These are phyloP conservation scores for Tetragonia tetragonoides DNA, from an alignment of 148 eudicot genomes.

Conservation along the genomic window DNA sequence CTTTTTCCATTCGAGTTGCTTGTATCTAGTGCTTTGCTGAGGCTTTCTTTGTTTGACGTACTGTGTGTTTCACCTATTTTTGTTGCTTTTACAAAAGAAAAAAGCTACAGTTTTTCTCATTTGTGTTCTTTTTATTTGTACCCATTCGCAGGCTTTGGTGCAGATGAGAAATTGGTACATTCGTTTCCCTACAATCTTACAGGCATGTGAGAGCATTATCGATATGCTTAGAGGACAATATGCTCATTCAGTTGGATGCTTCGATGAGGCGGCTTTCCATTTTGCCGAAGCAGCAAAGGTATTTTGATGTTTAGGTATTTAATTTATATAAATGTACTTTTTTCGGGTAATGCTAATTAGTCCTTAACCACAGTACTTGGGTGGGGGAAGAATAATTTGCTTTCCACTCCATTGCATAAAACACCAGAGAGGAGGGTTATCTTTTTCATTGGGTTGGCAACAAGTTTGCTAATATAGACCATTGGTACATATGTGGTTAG, in stretches of 20 bases:
- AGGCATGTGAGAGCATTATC: constrained; percentile 86
- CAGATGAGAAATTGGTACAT: constrained; percentile 85
- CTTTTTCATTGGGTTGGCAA: background rate
- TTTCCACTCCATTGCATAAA: background rate
- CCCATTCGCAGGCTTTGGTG: constrained; percentile 66
- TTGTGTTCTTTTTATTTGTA: constrained; percentile 7
- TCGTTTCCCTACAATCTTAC: constrained; percentile 92
- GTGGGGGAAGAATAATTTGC: background rate
- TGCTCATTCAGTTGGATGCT: constrained; percentile 87
- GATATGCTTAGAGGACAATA: constrained; percentile 99
- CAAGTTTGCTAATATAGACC: background rate
- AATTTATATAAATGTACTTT: background rate
- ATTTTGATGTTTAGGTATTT: background rate
- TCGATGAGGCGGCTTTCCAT: constrained; percentile 80
- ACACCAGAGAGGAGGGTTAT: background rate
- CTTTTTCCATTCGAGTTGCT: background rate
- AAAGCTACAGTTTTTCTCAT: background rate
- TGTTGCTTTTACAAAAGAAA: background rate
- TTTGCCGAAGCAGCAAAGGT: constrained; percentile 88
- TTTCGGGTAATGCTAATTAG: background rate
- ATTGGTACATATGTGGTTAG: background rate
- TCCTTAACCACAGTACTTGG: background rate
- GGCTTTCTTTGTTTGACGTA: too few relatives aligned
- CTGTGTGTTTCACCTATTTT: too few relatives aligned
- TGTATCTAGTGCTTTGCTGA: too few relatives aligned